Conservation (phyloP, 2,329 filamentous ascomycete genomes). For the Fonsecaea erecta region DNA sequence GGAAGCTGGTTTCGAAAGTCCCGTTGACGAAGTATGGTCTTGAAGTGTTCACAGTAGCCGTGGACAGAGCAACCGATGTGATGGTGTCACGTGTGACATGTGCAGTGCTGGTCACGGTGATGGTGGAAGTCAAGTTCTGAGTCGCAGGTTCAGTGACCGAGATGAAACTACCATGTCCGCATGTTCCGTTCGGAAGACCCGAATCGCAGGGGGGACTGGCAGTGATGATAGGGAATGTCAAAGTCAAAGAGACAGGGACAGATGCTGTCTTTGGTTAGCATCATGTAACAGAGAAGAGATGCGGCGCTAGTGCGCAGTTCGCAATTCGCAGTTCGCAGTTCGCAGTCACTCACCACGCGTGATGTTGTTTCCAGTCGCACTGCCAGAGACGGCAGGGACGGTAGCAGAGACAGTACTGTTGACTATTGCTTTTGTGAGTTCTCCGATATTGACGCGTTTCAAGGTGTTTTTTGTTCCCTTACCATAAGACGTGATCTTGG, state of each 20-base stretch:
- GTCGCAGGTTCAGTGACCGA: neutral
- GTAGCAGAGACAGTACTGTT: neutral
- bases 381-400: neutral
- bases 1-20: constrained; percentile 7
- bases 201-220: neutral
- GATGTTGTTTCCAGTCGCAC: neutral
- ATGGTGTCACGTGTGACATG: neutral
- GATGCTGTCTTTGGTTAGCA: constrained; percentile 3
- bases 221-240: constrained; percentile 6
- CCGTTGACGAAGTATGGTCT: constrained; percentile 1
- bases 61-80: neutral
- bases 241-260: neutral
- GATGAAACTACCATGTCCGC: neutral
- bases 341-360: neutral
- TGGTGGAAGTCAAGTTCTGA: constrained; percentile 5
- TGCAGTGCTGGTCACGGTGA: constrained; percentile 1
- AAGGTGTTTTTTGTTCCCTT: neutral
- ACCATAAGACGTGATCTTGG: constrained; percentile 8
- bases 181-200: neutral
- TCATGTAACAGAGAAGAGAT: neutral
- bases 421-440: constrained; percentile 14
- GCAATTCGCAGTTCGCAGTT: too few species aligned
- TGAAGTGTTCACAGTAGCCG: neutral
- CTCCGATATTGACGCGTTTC: neutral
- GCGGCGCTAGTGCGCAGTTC: neutral